Evolutionary conservation across 352 stramenopile species (phyloP), one percentile per base, ranked within the genome.

Genomic region (Pythium brachiatum): DNA sequence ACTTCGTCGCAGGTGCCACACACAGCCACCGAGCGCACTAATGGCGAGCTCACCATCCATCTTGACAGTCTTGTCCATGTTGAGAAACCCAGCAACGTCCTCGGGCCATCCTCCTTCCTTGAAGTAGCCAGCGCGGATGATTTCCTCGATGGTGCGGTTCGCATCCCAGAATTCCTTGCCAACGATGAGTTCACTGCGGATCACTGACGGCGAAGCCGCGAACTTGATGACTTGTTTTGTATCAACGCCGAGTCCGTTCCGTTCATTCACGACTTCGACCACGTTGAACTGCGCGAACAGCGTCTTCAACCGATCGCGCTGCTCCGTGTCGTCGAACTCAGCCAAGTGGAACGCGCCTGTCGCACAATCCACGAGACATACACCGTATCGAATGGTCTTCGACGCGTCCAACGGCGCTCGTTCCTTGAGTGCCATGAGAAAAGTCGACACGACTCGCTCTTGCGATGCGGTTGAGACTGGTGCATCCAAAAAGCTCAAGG

Each of bases 271-370:
- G 32, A 97, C 82, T 69, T 97, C 90, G 7, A 94, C 88, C 26
- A 82, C 82, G 56, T 83, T 69, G 57, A 93, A 94, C 57, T 95
- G 87, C 32, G 88, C 86, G 31, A 99, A 83, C 9, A 99, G 72
- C 21, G 97, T 99, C 60, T 98, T 93, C 54, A 99, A 82, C 1
- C 96, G 83, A 51, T 97, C 96, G 48, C 96, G 88, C 57, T 99
- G 89, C 29, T 94, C 78, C 58, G 98, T 96, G 76, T 99, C 98
- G 13, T 96, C 87, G 83, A 99, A 99, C 67, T 99, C 93, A 6
- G 96, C 94, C 3, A 99, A 52, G 36, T 96, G 96, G 43, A 99
- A 95, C 2, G 79, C 85, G 3, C 89, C 94, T 2, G 90, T 97
- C 3, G 95, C 81, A 26, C 92, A 96, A 76, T 99, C 96, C 5